Base-by-base conservation (phyloP, 257 asterid genomes). In the Salvia splendens region DNA sequence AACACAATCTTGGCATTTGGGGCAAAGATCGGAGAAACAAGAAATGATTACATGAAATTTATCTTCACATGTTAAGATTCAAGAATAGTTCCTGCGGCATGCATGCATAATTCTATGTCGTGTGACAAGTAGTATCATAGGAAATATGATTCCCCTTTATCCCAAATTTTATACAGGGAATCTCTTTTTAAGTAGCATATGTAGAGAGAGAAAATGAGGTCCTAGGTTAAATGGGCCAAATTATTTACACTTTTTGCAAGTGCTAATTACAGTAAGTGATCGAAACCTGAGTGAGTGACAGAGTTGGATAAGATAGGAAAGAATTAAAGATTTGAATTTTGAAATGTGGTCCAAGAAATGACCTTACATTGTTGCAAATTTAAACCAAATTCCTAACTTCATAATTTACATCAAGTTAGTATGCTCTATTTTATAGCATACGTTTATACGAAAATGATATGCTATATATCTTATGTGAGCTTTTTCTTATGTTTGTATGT, bases 51-150 rank as follows among this genome's bases (percentile, higher is more conserved):
- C 40, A 54, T 24, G 42, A 48, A 62, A 35, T 49, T 46, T 32
- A 6, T 33, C 66, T 7, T 63, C 71, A 24, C 30, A 24, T 33
- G 6, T 72, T 67, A 56, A 72, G 67, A 54, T 55, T 62, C 11
- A 43, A 41, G 57, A 42, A 10, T 16, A 62, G 30, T 57, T 53
- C 30, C 30, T 0, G 10, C 16, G 63, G 69, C 69, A 51, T 70
- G 75, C 69, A 70, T 61, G 75, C 54, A 61, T 38, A 2, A 28
- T 32, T 12, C 61, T 42, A 32, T 55, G 33, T 30, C 9, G 12
- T 16, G 33, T 7, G 56, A 16, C 6, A 17, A 3, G 56, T 50
- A 3, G 56, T 50, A 17, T 17, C 5, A 24, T 8, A 17, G 3
- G 57, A 16, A 50, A 50, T 50, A 16, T 8, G 33, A 51, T 17